Evolutionary conservation across 1,139 yeast species (phyloP), one percentile per base, ranked within the genome.

Genomic region (Protomyces macrosporus): DNA sequence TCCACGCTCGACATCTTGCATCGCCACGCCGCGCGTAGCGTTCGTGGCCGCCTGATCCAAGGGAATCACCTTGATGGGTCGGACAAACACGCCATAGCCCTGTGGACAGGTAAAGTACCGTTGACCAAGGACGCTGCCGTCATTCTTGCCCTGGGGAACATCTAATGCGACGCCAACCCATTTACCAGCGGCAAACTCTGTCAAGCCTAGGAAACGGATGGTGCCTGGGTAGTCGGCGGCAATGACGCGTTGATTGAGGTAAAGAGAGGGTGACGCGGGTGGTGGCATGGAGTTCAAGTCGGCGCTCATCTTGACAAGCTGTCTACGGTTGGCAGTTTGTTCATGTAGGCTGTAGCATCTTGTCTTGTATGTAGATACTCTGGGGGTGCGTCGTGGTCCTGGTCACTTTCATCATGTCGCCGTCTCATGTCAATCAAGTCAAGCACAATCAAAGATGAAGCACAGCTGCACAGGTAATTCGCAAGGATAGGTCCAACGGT

Each of bases 141-240:
- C 82, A 70, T 90, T 90, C 73, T 85, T 87, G 0, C 97, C 97
- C 0, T 70, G 70, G 0, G 86, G 81, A 3, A 75, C 74, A 37
- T 81, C 82, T 37, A 90, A 77, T 69, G 86, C 90, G 4, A 90
- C 78, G 0, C 97, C 97, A 10, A 85, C 78, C 97, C 97, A 90
- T 4, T 45, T 30, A 5, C 70, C 70, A 12, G 66, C 56, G 6
- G 70, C 67, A 63, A 68, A 68, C 37, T 58, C 39, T 9, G 70
- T 68, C 14, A n/a, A 36, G 6, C 70, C 70, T 12, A 56, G 37
- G 45, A 54, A 68, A 5, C 68, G 60, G 30, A 68, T 60, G 6
- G 57, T 58, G 10, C 70, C 69, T 70, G 14, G n/a, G 1, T 35
- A 32, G 39, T 53, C 45, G 23, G 52, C 56, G 12, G 61, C 63